Base-by-base conservation (phyloP, 495 filamentous ascomycete genomes). In the Pyrenula aspistea region DNA sequence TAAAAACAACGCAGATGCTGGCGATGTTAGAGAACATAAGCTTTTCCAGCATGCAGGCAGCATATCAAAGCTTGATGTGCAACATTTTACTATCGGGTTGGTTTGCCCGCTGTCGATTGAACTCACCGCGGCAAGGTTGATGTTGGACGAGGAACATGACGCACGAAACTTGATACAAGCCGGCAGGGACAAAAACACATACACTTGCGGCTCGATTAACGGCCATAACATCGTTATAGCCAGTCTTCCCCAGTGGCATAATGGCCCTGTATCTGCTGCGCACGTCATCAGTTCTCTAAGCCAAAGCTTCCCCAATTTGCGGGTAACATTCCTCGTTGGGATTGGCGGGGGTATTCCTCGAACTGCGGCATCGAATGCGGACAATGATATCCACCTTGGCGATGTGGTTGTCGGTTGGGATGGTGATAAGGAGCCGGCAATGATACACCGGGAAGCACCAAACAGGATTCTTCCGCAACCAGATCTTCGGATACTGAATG, bases 381-480 rank as follows among this genome's bases (percentile, higher is more conserved):
- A 64, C 12, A 56, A 65, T 50, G 66, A 76, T 55, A 62, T 72
- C 15, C 64, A 64, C 12, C 65, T 76, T 49, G 74, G 75, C 42
- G 69, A 74, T 63, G 64, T 79, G 21, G 73, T 76, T 1, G 60
- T 76, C 0, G 69, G 75, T 55, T 77, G 70, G 53, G 67, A 77
- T 51, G 73, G 72, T 2, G 74, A 72, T 10, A 52, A 20, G 20
- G 50, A 52, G 50, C n/a, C n/a, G 50, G 50, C 50, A 52, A 24
- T 20, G 10, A 24, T 20, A 49, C 11, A 24, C 53, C 31, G 53
- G 55, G 2, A 47, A 56, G 20, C 53, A 20, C 12, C 52, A 56
- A 24, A 20, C 8, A 21, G n/a, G 50, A 24, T 20, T 24, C n/a
- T 21, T 10, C 50, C 50, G 8, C 50, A 20, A 10, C 19, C 50